Percentiles rank a stretch among this genome's conserved stretches.
Conservation (phyloP, 164 flowering plant species). For the Stephania cephalantha region DNA sequence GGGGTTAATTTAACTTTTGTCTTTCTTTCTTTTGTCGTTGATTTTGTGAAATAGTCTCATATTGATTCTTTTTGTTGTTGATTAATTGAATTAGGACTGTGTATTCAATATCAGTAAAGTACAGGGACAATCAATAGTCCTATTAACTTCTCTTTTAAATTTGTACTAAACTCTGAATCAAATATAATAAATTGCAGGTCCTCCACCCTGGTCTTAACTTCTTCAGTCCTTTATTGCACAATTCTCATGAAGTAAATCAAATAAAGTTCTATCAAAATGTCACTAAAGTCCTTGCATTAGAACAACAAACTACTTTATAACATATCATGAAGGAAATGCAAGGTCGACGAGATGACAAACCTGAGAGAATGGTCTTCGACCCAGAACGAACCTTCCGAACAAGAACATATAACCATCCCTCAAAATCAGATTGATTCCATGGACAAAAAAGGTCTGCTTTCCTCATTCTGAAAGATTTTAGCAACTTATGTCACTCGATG, state of each 20-base stretch:
- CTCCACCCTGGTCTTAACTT: too few species aligned
- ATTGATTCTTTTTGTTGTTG: too few species aligned
- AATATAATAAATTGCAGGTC: neutral
- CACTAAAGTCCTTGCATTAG: neutral
- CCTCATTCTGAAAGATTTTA: conserved; percentile 68
- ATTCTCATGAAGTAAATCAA: neutral
- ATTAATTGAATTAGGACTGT: too few species aligned
- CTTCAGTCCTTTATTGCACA: neutral
- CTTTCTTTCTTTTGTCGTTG: too few species aligned
- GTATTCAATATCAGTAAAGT: too few species aligned
- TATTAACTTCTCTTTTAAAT: too few species aligned
- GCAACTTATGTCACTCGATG: conserved; percentile 85
- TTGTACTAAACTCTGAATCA: neutral
- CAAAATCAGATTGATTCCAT: conserved; percentile 91
- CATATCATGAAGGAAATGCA: neutral
- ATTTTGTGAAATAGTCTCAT: too few species aligned
- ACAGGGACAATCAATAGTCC: neutral
- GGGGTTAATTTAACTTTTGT: too few species aligned
- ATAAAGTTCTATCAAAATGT: neutral
- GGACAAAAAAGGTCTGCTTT: conserved; percentile 44
- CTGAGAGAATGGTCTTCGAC: conserved; percentile 72
- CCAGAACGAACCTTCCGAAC: conserved; percentile 63
- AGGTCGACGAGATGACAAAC: conserved; percentile 26
- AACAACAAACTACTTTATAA: neutral
- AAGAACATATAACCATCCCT: conserved; percentile 83